Conservation (phyloP, 2,329 filamentous ascomycete species). For the Ilyonectria robusta region DNA sequence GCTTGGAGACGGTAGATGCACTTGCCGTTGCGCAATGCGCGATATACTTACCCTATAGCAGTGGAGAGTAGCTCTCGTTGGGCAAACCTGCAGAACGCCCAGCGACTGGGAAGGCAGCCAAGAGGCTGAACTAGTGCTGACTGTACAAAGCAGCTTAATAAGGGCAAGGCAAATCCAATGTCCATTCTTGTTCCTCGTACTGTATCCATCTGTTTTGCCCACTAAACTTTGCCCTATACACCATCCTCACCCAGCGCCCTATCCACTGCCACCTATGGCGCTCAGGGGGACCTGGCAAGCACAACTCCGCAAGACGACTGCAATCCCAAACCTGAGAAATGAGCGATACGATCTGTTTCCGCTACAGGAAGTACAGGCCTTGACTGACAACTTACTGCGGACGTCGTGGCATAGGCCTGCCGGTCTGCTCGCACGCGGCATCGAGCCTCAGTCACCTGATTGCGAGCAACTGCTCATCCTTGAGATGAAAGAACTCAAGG, state of each 20-base stretch:
- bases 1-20: too few relatives aligned
- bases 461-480: conserved; percentile 22
- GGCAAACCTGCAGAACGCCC: too few relatives aligned
- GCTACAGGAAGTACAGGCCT: conserved; percentile 17
- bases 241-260: conserved; percentile 26
- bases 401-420: not conserved
- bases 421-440: conserved; percentile 20
- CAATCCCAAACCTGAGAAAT: conserved; percentile 16
- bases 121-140: too few relatives aligned
- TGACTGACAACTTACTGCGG: conserved; percentile 24
- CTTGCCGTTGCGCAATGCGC: too few relatives aligned
- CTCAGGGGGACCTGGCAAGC: conserved; percentile 27
- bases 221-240: conserved; percentile 26
- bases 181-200: too few relatives aligned
- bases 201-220: not conserved
- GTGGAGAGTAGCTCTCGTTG: too few relatives aligned
- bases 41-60: too few relatives aligned
- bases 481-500: conserved; percentile 18
- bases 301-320: conserved; percentile 29
- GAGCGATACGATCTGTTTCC: conserved; percentile 31
- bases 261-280: conserved; percentile 16
- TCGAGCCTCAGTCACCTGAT: conserved; percentile 18
- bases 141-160: too few relatives aligned
- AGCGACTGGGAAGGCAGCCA: too few relatives aligned
- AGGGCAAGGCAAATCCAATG: too few relatives aligned